These are phyloP conservation scores for Lathyrus oleraceus DNA, from an alignment of 306 rosid species.

Conservation along the genomic window DNA sequence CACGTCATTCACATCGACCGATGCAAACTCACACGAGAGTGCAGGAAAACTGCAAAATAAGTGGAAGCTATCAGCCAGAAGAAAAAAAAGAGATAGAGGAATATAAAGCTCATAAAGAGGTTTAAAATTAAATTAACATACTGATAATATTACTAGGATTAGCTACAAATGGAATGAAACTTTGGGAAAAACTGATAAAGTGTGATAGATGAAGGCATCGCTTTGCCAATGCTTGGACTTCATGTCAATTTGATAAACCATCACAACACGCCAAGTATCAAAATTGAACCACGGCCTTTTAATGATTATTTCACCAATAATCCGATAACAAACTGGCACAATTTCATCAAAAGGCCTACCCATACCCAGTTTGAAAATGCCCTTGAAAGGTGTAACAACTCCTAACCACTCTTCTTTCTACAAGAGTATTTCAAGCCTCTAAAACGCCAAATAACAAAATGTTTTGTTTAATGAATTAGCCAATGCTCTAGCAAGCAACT, in stretches of 20 bases:
- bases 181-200: background rate
- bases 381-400: slow-evolving; percentile 17
- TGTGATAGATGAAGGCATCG: slow-evolving; percentile 17
- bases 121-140: background rate
- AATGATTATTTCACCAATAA: slow-evolving; percentile 25
- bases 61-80: slow-evolving; percentile 37
- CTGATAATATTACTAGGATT: slow-evolving; percentile 24
- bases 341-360: slow-evolving; percentile 21
- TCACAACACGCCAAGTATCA: slow-evolving; percentile 17
- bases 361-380: background rate
- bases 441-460: slow-evolving; percentile 16
- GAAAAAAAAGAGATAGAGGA: slow-evolving; percentile 10
- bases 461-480: slow-evolving; percentile 9
- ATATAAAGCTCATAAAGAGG: slow-evolving; percentile 21
- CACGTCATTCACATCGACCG: slow-evolving; percentile 86
- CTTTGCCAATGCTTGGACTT: slow-evolving; percentile 17
- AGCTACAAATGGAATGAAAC: background rate
- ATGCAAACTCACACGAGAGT: slow-evolving; percentile 96
- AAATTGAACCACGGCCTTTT: slow-evolving; percentile 15
- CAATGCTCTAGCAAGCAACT: slow-evolving; percentile 8
- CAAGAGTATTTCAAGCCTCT: slow-evolving; percentile 22
- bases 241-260: slow-evolving; percentile 23
- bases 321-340: slow-evolving; percentile 3
- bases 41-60: slow-evolving; percentile 79
- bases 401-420: slow-evolving; percentile 10